A percentile compares a stretch with the other conserved stretches of the same genome.
phyloP scores from a whole-genome alignment of 2,329 filamentous ascomycete species.

The Acrocalymma vagum region DNA sequence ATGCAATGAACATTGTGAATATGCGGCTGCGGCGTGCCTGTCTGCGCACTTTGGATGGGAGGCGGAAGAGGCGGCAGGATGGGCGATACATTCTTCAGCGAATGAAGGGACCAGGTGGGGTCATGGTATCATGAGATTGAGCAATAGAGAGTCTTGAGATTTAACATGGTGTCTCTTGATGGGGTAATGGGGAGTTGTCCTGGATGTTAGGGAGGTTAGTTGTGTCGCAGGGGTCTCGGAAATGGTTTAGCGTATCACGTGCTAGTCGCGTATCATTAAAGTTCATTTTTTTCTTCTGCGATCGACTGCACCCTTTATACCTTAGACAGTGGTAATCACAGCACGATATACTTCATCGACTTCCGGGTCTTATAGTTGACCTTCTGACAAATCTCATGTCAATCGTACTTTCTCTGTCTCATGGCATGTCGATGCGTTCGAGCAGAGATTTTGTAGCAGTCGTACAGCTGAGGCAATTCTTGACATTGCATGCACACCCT shows the following conservation, averaged over 20 bases:
- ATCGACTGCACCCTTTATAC: too few relatives aligned
- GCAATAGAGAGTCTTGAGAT: not conserved
- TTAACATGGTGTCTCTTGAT: conserved; percentile 3
- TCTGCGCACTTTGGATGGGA: conserved; percentile 42
- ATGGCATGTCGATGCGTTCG: too few relatives aligned
- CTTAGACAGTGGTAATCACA: too few relatives aligned
- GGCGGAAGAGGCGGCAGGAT: conserved; percentile 40
- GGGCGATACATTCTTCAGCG: conserved; percentile 35
- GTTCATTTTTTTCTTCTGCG: too few relatives aligned
- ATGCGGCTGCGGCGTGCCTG: conserved; percentile 47
- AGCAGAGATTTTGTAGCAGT: too few relatives aligned
- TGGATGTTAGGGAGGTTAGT: conserved; percentile 20
- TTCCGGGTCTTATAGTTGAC: too few relatives aligned
- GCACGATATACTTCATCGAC: too few relatives aligned
- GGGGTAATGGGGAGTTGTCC: conserved; percentile 1
- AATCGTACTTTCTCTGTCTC: too few relatives aligned
- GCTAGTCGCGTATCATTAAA: too few relatives aligned
- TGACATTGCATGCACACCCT: too few relatives aligned
- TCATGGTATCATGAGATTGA: conserved; percentile 2
- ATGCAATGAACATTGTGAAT: conserved; percentile 45
- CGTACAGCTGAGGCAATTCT: too few relatives aligned
- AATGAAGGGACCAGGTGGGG: not conserved
- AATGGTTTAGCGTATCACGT: conserved; percentile 20
- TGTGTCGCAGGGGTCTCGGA: conserved; percentile 8
- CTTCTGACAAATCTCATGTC: too few relatives aligned